These are phyloP conservation scores for Capronia coronata DNA, from an alignment of 2,329 filamentous ascomycete species.

Conservation along the genomic window DNA sequence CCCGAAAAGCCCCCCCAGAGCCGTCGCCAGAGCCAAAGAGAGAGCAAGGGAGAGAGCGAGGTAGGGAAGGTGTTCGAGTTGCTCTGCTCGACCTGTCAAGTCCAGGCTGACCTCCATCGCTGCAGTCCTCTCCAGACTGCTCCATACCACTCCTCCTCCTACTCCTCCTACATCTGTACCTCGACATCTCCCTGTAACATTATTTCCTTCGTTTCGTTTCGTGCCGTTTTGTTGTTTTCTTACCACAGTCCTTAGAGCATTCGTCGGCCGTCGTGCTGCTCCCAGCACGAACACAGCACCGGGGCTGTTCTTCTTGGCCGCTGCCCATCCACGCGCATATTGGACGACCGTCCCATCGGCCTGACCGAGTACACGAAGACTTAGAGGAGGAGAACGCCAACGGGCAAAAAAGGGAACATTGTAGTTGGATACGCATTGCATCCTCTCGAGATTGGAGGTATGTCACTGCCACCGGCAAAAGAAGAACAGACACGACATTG, in stretches of 20 bases:
- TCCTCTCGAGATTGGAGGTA: not conserved
- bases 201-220: constrained; percentile 18
- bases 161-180: constrained; percentile 6
- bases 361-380: not conserved
- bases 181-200: constrained; percentile 20
- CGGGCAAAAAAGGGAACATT: not conserved
- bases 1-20: constrained; percentile 17
- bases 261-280: constrained; percentile 17
- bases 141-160: constrained; percentile 17
- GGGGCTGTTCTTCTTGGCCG: constrained; percentile 13
- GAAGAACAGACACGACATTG: not conserved
- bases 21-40: not conserved
- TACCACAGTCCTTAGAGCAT: constrained; percentile 23
- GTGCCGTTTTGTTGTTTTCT: constrained; percentile 12
- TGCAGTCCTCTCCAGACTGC: constrained; percentile 16
- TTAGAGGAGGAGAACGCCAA: not conserved
- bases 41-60: not conserved
- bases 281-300: constrained; percentile 16
- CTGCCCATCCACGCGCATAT: constrained; percentile 7
- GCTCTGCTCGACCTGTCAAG: not conserved
- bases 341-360: constrained; percentile 3
- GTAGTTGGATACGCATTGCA: not conserved
- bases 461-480: not conserved
- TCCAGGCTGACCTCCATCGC: constrained; percentile 22
- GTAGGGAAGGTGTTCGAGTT: not conserved